Evolutionary conservation across 768 basidiomycete genomes (phyloP), one percentile per base, ranked within the genome.

Genomic region (Termitomyces sp.): DNA sequence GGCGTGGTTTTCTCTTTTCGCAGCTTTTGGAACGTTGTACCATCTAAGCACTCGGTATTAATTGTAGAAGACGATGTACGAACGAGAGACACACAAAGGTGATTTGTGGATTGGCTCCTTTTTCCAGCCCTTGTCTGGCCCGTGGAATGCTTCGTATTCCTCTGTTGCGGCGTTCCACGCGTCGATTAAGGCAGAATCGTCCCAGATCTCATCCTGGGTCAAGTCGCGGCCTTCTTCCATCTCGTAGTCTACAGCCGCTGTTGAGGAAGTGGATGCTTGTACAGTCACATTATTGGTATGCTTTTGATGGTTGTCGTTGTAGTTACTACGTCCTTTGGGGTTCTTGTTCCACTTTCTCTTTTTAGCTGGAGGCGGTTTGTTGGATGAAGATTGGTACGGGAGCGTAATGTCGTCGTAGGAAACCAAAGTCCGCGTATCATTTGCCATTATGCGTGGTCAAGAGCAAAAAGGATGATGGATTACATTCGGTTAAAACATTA

Each of bases 111-210:
- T 73, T 0, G 85, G 79, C 51, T 88, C 82, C 3, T 75, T 71
- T 67, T 92, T 90, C 91, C 91, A 92, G 5, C 75, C 76, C 66
- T 89, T 84, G 4, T 80, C 82, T 16, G 78, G 76, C 0, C 90
- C 91, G 64, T 93, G 82, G 62, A 78, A 82, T 18, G 81, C 81
- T 73, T 88, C 79, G 63, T 92, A 93, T 68, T 93, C 91, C 57
- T 88, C 88, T 61, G 79, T 83, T 18, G 91, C 91, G 58, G 90
- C 86, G 68, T 92, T 81, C 91, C 91, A 92, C 20, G 91, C 91
- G 53, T 88, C 79, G 46, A 93, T 81, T 61, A 93, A 79, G 4
- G 87, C 88, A 36, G 88, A 87, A 68, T 93, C 91, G 62, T 93
- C 91, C 91, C 91, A 93, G 37, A 91, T 84, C 65, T 93, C 90